These are phyloP conservation scores for Saccharomyces uvarum DNA, from an alignment of 1,139 yeast genomes.

Conservation along the genomic window DNA sequence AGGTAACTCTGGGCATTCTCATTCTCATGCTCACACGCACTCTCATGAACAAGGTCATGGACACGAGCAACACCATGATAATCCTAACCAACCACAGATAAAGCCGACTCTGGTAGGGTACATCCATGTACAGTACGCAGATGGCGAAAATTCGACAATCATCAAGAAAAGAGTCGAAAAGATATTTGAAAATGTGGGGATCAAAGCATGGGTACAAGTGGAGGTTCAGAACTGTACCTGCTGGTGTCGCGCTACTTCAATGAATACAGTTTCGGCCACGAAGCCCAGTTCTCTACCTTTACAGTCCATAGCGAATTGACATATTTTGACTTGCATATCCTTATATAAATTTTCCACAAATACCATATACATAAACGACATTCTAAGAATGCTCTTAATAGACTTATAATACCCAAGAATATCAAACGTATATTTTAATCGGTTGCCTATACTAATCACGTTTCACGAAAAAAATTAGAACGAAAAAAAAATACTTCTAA, in stretches of 20 bases:
- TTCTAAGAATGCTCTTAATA: not conserved
- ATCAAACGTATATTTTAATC: not conserved
- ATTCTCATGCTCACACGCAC: conserved; percentile 30
- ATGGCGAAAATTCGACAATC: conserved; percentile 58
- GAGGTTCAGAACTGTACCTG: conserved; percentile 52
- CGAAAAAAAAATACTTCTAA: not conserved
- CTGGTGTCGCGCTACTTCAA: conserved; percentile 41
- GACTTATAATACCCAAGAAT: not conserved
- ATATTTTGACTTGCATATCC: not conserved
- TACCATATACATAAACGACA: not conserved
- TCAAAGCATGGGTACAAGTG: conserved; percentile 52
- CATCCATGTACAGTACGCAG: conserved; percentile 59
- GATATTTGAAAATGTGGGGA: conserved; percentile 34
- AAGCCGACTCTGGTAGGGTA: conserved; percentile 41
- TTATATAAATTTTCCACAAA: not conserved
- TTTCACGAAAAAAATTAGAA: not conserved
- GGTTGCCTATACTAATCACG: not conserved
- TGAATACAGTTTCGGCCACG: conserved; percentile 8
- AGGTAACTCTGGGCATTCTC: conserved; percentile 18
- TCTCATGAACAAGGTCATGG: conserved; percentile 26
- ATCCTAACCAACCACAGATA: conserved; percentile 11
- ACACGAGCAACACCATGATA: conserved; percentile 17
- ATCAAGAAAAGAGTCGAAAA: conserved; percentile 58
- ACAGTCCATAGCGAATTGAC: not conserved
- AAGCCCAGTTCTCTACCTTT: not conserved